phyloP scores from a whole-genome alignment of 2,329 filamentous ascomycete species.

The Alternaria rosae region DNA sequence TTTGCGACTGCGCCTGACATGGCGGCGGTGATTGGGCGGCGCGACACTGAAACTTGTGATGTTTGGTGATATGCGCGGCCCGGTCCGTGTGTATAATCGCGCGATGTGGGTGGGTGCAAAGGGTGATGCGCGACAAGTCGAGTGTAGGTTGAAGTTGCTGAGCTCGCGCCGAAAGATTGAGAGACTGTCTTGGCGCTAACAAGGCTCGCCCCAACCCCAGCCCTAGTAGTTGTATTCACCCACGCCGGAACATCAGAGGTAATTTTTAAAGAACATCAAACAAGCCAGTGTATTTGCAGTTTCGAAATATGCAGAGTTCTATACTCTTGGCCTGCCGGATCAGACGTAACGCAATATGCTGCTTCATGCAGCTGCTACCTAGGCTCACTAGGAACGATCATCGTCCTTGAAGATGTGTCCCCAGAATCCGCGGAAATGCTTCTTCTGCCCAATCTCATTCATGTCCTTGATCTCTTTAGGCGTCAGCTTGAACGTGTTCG shows the following conservation, averaged over 20 bases:
- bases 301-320: neutral
- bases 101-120: slow-evolving; percentile 2
- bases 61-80: neutral
- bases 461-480: slow-evolving; percentile 62
- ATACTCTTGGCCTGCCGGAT: neutral
- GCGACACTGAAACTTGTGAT: neutral
- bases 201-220: neutral
- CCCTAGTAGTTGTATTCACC: neutral
- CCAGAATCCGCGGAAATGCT: slow-evolving; percentile 70
- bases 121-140: slow-evolving; percentile 3
- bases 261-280: neutral
- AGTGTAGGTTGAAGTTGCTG: slow-evolving; percentile 11
- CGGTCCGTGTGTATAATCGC: neutral
- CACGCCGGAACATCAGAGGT: neutral
- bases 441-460: slow-evolving; percentile 62
- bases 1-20: slow-evolving; percentile 42
- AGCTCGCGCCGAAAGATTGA: slow-evolving; percentile 19
- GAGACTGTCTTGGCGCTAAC: slow-evolving; percentile 10
- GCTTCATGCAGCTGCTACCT: neutral
- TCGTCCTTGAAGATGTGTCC: slow-evolving; percentile 59
- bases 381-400: slow-evolving; percentile 60
- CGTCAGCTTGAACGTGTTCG: slow-evolving; percentile 65
- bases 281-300: neutral
- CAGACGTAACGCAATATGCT: neutral
- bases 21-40: slow-evolving; percentile 20